Conservation (phyloP, 352 stramenopile genomes). For the Thalassiosira ordinaria region DNA sequence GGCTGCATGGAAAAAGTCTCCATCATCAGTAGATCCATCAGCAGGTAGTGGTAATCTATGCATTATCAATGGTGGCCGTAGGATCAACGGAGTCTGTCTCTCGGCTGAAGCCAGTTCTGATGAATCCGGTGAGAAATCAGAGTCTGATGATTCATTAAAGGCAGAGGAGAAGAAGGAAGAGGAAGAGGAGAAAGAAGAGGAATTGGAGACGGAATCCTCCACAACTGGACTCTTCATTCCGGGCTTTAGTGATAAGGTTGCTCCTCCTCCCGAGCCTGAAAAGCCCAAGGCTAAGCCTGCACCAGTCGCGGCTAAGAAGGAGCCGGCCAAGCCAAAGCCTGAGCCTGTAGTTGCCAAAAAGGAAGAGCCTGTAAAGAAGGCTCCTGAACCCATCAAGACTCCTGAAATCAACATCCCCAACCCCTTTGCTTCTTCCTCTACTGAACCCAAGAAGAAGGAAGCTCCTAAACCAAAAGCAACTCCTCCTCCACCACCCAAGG, state of each 20-base stretch:
- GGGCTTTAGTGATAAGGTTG: conserved; percentile 49
- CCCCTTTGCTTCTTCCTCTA: conserved; percentile 27
- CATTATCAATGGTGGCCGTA: not conserved
- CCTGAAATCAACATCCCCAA: conserved; percentile 14
- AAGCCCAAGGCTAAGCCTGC: not conserved
- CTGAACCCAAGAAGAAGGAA: conserved; percentile 3
- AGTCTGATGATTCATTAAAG: no score
- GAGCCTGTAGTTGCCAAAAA: conserved; percentile 4
- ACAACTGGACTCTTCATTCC: conserved; percentile 53
- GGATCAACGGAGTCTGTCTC: conserved; percentile 4
- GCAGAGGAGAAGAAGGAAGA: not conserved
- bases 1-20: not conserved
- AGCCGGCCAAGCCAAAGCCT: not conserved
- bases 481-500: not conserved
- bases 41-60: not conserved
- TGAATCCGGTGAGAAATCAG: no score
- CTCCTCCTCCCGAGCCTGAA: not conserved
- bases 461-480: not conserved
- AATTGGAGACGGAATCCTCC: conserved; percentile 36
- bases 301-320: not conserved
- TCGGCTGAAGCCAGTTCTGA: not conserved
- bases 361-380: not conserved
- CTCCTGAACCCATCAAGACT: not conserved
- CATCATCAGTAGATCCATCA: not conserved
- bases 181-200: conserved; percentile 3